Percentiles rank a stretch among this genome's conserved stretches.
Evolutionary conservation across 306 rosid genomes (phyloP).

Genomic region (Cercis canadensis): DNA sequence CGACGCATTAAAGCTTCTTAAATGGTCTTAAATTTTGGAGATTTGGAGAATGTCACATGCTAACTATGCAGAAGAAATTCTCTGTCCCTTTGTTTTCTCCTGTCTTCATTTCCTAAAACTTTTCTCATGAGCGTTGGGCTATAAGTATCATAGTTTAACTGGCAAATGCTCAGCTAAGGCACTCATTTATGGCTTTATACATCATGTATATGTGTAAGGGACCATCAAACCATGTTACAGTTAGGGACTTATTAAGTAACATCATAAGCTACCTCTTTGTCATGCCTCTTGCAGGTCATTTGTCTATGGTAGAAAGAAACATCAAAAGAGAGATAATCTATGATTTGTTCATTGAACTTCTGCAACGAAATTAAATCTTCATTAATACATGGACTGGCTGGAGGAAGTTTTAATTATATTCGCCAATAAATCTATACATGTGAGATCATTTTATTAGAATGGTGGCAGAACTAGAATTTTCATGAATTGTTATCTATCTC

Average conservation of each 20-base stretch:
- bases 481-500: background rate
- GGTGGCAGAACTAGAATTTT: background rate
- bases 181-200: conserved; percentile 16
- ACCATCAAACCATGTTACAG: too few species aligned
- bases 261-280: too few species aligned
- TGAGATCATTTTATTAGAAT: background rate
- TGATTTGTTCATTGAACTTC: conserved; percentile 17
- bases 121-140: background rate
- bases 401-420: too few species aligned
- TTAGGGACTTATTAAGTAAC: too few species aligned
- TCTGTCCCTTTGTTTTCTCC: background rate
- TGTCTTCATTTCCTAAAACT: background rate
- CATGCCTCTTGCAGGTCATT: background rate
- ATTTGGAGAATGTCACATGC: too few species aligned
- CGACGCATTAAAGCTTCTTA: conserved; percentile 2
- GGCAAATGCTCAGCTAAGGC: background rate
- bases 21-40: conserved; percentile 2
- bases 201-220: too few species aligned
- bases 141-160: too few species aligned
- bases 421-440: background rate
- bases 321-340: conserved; percentile 2
- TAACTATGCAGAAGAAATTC: background rate
- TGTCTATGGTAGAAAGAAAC: background rate
- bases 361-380: background rate
- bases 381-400: background rate